Base-by-base conservation (phyloP, 352 stramenopile species). In the Phytophthora cryptogea region DNA sequence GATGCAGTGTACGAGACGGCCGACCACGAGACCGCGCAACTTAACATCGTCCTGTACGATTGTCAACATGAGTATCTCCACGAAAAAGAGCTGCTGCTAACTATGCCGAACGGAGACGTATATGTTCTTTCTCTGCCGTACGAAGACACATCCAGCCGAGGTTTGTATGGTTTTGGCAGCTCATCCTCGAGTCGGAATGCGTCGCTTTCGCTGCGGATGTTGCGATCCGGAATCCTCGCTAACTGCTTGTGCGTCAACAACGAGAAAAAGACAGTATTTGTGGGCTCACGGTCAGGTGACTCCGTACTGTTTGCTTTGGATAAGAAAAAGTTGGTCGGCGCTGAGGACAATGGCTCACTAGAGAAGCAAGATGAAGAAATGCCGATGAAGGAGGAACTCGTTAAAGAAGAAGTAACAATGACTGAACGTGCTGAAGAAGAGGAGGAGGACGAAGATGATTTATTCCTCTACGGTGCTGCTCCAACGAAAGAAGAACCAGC, bases 211-310 rank as follows among this genome's bases (percentile, higher is more conserved):
- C 68, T 92, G 27, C 68, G 78, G 27, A 76, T 88, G 52, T 53
- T 93, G 5, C 67, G 66, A 7, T 76, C 74, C 4, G 66, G 76
- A 1, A 66, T 86, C 4, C 61, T 69, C 9, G 72, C 80, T 7
- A 86, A 72, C 31, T 92, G 83, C 45, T 33, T 95, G 44, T 83
- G 71, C 31, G 68, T 88, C 11, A 71, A 93, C 40, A 50, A 83
- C n/a, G 63, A 77, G 10, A 75, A 70, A 23, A 83, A 87, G 46
- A 89, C 83, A 8, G 36, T 95, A 8, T 95, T 95, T 59, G 64
- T 95, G 13, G 86, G 86, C n/a, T 92, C 86, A 36, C 69, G 83
- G 10, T 89, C 82, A 0, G 86, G 86, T 1, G 83, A 95, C 51
- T 95, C 86, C 1, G 68, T 92, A 26, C 40, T 95, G 14, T 92